Evolutionary conservation across 768 basidiomycete species (phyloP).

Genomic region (Lanmaoa rubissima): DNA sequence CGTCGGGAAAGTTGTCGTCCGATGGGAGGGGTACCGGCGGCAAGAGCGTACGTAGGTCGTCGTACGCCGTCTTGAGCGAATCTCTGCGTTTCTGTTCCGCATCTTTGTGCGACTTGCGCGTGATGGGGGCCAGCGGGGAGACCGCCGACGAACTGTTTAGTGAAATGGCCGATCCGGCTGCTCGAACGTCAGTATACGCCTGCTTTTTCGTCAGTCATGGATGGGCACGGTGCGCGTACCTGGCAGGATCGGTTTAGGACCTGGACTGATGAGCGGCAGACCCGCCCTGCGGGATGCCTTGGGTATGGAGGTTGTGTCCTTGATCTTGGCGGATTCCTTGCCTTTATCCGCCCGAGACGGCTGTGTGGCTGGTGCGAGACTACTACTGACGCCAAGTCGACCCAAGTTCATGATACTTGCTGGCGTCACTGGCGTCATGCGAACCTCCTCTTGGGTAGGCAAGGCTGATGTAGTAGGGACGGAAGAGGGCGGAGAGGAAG

Average conservation of each 20-base stretch:
- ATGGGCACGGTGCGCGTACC: conserved; percentile 39
- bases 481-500: conserved; percentile 18
- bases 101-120: conserved; percentile 88
- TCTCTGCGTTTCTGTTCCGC: conserved; percentile 98
- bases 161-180: conserved; percentile 35
- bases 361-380: conserved; percentile 36
- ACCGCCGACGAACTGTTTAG: conserved; percentile 25
- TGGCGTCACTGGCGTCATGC: conserved; percentile 80
- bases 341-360: conserved; percentile 20
- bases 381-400: conserved; percentile 51
- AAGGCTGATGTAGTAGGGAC: background rate
- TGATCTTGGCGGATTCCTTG: conserved; percentile 32
- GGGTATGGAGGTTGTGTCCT: conserved; percentile 20
- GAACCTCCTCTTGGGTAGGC: conserved; percentile 21
- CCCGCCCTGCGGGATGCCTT: conserved; percentile 30
- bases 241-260: conserved; percentile 71
- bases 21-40: conserved; percentile 86
- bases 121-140: conserved; percentile 42
- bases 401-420: conserved; percentile 91
- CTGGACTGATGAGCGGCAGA: conserved; percentile 45
- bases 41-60: conserved; percentile 76
- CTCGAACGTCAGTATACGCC: conserved; percentile 2
- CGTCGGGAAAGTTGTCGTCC: conserved; percentile 66
- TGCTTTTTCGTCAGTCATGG: background rate
- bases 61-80: conserved; percentile 91